Evolutionary conservation across 768 basidiomycete genomes (phyloP), one percentile per base, ranked within the genome.

Genomic region (Kwoniella newhampshirensis): DNA sequence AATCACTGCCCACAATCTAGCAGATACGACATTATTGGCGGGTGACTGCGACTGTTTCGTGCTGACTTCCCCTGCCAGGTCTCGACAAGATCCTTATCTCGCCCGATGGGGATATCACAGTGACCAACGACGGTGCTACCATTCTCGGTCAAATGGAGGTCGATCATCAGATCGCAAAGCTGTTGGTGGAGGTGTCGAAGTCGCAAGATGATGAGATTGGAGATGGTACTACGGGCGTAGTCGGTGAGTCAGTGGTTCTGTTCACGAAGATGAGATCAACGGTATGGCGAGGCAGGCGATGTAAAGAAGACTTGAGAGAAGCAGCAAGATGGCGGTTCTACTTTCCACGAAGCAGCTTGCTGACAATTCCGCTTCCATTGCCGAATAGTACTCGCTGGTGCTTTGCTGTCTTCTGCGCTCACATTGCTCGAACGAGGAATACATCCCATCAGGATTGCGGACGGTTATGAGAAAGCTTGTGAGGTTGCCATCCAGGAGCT

Each of bases 161-260:
- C 49, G 94, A 98, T 71, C 94, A 99, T 75, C 94, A 94, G 80
- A 94, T 99, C 71, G 96, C 96, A 58, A 99, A 96, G 79, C 83
- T 99, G 42, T 83, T 99, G 30, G 96, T 99, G 11, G 73, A 76
- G 59, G 71, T 73, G n/a, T 93, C 91, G 17, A 94, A 93, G 81
- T 91, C 89, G 75, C 96, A 99, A 80, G 96, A 99, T 76, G 96
- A 99, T 77, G 96, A 99, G 80, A 94, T 99, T 75, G 96, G 96
- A 23, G 96, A 99, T 78, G 96, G 96, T 58, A 98, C 96, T 5
- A 98, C 96, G 26, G 96, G 96, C 76, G 96, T 99, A 58, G 96
- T 98, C 62, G 93, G 93, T 94, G 74, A 72, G 91, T 83, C n/a
- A n/a, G 12, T 17, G 18, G 23, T 49, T 36, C 28, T 35, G 41